Conservation (phyloP, 2,329 filamentous ascomycete species). For the Aurifilum marmelostoma region DNA sequence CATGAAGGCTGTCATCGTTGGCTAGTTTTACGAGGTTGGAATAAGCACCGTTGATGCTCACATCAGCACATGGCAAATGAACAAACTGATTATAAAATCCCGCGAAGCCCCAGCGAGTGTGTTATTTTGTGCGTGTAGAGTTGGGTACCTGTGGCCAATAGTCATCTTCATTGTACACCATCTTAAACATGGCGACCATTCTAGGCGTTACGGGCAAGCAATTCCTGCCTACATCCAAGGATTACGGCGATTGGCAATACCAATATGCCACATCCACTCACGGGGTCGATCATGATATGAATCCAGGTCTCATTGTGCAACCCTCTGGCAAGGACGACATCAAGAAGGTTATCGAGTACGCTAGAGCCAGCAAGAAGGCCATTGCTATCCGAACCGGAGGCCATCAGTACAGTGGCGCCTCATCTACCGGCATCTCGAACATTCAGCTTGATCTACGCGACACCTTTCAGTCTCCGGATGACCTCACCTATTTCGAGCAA, state of each 20-base stretch:
- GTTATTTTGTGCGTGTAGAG: not conserved
- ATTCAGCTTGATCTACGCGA: constrained; percentile 51
- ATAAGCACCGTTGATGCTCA: not conserved
- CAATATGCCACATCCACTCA: constrained; percentile 51
- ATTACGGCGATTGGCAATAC: constrained; percentile 37
- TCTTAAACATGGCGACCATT: constrained; percentile 22
- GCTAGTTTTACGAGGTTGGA: not conserved
- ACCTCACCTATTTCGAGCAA: constrained; percentile 39
- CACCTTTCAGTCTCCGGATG: constrained; percentile 42
- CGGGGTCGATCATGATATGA: constrained; percentile 45
- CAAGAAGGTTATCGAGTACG: constrained; percentile 43
- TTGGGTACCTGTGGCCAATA: not conserved
- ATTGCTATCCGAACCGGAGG: constrained; percentile 52
- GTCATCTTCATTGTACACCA: not conserved
- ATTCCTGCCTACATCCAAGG: constrained; percentile 1
- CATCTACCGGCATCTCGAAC: constrained; percentile 46
- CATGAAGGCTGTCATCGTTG: not conserved
- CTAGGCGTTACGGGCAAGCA: constrained; percentile 19
- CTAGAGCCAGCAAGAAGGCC: constrained; percentile 43
- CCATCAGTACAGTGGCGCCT: constrained; percentile 55
- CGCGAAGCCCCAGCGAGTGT: not conserved
- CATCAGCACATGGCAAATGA: not conserved
- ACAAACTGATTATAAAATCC: not conserved
- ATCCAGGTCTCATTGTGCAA: constrained; percentile 49
- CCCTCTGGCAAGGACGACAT: constrained; percentile 49